These are phyloP conservation scores for Friedmanniomyces endolithicus DNA, from an alignment of 495 filamentous ascomycete genomes.

Conservation along the genomic window DNA sequence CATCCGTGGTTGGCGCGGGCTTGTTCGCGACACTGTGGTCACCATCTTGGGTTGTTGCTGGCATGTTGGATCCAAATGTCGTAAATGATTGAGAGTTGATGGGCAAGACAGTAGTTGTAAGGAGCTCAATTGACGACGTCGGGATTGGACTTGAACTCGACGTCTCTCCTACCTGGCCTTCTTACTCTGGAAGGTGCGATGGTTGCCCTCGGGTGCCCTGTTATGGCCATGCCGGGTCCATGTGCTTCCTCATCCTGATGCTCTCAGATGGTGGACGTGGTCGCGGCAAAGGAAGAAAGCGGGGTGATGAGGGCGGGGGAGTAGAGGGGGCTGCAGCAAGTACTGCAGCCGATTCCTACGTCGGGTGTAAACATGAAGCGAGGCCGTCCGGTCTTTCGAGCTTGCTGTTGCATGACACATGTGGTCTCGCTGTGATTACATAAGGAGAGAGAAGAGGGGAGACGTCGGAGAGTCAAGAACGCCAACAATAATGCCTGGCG, in stretches of 20 bases:
- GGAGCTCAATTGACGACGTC: not conserved
- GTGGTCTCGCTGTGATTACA: too few species aligned
- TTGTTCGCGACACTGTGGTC: conserved; percentile 11
- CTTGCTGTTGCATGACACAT: too few species aligned
- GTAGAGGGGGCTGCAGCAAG: too few species aligned
- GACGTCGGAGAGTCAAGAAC: too few species aligned
- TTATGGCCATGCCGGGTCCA: not conserved
- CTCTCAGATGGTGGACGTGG: too few species aligned
- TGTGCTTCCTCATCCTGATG: not conserved
- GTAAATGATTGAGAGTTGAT: not conserved
- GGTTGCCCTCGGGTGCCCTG: not conserved
- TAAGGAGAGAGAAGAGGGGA: too few species aligned
- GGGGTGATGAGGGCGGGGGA: not conserved
- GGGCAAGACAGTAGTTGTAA: not conserved
- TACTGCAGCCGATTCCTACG: too few species aligned
- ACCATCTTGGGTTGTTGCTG: conserved; percentile 7
- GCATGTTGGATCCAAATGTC: not conserved
- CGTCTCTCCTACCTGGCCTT: too few species aligned
- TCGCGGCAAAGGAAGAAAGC: not conserved
- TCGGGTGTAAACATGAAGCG: too few species aligned
- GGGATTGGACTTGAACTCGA: not conserved
- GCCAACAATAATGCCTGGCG: too few species aligned
- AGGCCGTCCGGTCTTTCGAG: too few species aligned
- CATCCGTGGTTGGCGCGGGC: conserved; percentile 12
- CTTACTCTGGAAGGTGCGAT: too few species aligned